phyloP scores from a whole-genome alignment of 352 stramenopile genomes.

The Globisporangium echinulatum region DNA sequence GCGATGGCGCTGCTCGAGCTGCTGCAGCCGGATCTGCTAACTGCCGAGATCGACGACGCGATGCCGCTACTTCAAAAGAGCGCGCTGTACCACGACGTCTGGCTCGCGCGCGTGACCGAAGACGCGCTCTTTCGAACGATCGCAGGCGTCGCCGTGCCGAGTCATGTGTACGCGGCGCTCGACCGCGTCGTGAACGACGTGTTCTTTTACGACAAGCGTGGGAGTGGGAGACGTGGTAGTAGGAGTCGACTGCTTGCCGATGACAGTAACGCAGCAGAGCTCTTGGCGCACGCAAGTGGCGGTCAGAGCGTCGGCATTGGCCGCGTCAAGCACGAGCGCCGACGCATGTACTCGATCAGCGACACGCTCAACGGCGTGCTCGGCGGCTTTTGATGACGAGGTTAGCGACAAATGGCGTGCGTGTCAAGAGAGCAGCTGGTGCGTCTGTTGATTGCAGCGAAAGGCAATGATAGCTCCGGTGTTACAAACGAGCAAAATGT shows the following conservation, averaged over 20 bases:
- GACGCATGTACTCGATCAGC: constrained; percentile 72
- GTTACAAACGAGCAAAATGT: no score
- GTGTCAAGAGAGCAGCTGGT: no score
- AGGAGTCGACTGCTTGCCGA: constrained; percentile 12
- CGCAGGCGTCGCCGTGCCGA: constrained; percentile 50
- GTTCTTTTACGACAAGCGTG: constrained; percentile 78
- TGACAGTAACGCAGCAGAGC: constrained; percentile 3
- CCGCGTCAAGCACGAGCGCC: constrained; percentile 57
- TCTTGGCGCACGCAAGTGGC: constrained; percentile 15
- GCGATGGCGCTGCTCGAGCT: constrained; percentile 80
- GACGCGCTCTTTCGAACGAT: constrained; percentile 69
- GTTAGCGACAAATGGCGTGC: no score
- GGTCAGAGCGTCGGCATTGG: constrained; percentile 66
- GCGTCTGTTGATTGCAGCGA: no score
- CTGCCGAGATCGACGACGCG: constrained; percentile 63
- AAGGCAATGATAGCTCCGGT: no score
- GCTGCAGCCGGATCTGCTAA: constrained; percentile 40
- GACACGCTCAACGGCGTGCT: constrained; percentile 71
- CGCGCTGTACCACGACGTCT: constrained; percentile 52
- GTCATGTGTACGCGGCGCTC: constrained; percentile 58
- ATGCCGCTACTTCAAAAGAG: constrained; percentile 73
- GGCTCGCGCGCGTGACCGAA: constrained; percentile 50
- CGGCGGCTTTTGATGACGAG: constrained; percentile 40
- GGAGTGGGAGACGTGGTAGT: neutral
- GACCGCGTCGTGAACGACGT: constrained; percentile 79